Evolutionary conservation across 768 basidiomycete species (phyloP), one percentile per base, ranked within the genome.

Genomic region (Pulveroboletus frians): DNA sequence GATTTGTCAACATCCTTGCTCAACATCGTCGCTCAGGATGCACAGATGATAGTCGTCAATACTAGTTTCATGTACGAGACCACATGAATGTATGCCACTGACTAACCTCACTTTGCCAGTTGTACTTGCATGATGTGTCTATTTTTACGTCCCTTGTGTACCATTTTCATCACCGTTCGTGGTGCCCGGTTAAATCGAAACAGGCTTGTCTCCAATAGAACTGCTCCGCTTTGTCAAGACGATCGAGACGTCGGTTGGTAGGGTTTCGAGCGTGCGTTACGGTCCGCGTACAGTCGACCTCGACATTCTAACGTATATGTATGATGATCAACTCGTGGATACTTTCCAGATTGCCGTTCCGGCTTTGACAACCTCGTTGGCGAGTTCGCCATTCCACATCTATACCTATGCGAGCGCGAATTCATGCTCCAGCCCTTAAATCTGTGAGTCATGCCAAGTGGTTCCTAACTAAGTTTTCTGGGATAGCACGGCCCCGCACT

Each of bases 261-360:
- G n/a, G n/a, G n/a, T n/a, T n/a, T n/a, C n/a, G 4, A 83, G 88
- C 0, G 73, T 88, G 53, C 77, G 84, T 8, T 86, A 92, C 62
- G 96, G 96, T 0, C 96, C 95, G 0, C 79, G 96, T 10, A 84
- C 87, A 1, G 77, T 98, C 39, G 96, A 99, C 62, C 72, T 99
- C 36, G 96, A 98, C 63, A 75, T 99, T 36, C 17, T 29, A 14
- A n/a, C n/a, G n/a, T n/a, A n/a, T n/a, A 29, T 17, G 14, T 97
- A 89, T 58, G 89, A 84, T 43, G 61, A 76, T 20, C 51, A 67
- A 1, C 55, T 78, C 15, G 68, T 89, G 42, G 84, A 88, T 51
- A 81, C 83, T 2, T 65, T 8, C 68, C 64, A 10, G 67, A 68
- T 7, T 64, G 69, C 14, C 71, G 74, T 29, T 64, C 90, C n/a